Conservation (phyloP, 495 filamentous ascomycete species). For the Daldinia loculata region DNA sequence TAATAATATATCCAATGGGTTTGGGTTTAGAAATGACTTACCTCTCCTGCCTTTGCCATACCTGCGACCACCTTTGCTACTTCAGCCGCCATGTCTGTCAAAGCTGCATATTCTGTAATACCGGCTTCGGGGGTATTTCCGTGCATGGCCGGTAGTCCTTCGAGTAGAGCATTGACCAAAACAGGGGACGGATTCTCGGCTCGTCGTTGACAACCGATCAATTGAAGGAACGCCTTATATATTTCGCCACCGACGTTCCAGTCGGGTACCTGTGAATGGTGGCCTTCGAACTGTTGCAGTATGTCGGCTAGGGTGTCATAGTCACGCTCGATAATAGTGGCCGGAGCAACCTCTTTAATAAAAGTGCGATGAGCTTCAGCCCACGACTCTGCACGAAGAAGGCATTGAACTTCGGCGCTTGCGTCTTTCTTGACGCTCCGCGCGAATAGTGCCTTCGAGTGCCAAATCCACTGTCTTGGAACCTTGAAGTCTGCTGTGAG, state of each 20-base stretch:
- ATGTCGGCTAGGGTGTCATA: conserved; percentile 69
- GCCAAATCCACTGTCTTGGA: conserved; percentile 80
- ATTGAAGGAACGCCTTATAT: conserved; percentile 80
- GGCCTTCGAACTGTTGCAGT: conserved; percentile 71
- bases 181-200: conserved; percentile 48
- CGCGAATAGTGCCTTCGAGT: conserved; percentile 84
- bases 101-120: conserved; percentile 63
- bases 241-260: conserved; percentile 85
- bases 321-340: conserved; percentile 79
- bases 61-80: conserved; percentile 69
- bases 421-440: conserved; percentile 71
- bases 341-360: conserved; percentile 76
- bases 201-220: conserved; percentile 56
- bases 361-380: conserved; percentile 86
- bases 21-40: conserved; percentile 50
- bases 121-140: conserved; percentile 60
- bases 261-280: conserved; percentile 53
- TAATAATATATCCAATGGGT: conserved; percentile 17
- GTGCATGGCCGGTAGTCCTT: conserved; percentile 70
- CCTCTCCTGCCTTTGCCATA: conserved; percentile 63
- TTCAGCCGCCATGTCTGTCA: conserved; percentile 82
- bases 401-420: conserved; percentile 72
- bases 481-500: conserved; percentile 70
- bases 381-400: conserved; percentile 78
- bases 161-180: conserved; percentile 66